Base-by-base conservation (phyloP, 345 rosid species). In the Isatis tinctoria region DNA sequence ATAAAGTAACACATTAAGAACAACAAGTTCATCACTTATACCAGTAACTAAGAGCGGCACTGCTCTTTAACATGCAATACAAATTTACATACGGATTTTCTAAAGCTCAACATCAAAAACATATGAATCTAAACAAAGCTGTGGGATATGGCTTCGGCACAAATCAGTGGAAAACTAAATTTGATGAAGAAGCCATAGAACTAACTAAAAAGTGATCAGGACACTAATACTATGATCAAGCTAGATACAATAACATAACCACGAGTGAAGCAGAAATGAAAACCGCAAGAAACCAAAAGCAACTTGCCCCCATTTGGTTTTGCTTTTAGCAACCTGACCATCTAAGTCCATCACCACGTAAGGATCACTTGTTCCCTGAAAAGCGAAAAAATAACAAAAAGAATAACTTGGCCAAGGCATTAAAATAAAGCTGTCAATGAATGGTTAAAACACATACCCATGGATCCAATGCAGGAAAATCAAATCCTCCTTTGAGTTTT, bases 351-450 rank as follows among this genome's bases (percentile, higher is more conserved):
- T 86, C 69, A 91, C 83, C 28, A 92, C 91, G 65, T 91, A 90
- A 1, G 97, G 97, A 83, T 95, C 89, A 87, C 97, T 95, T 26
- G 92, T 90, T 77, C 97, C 99, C 96, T 94, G 82, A 52, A 52
- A 76, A 39, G 17, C 39, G 12, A 63, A 22, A 12, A 26, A 22
- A 22, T 5, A 35, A 41, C 37, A 68, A 62, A 26, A 53, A 40
- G 10, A 58, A 48, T 0, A 39, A 51, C 53, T 47, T 52, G 36
- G 24, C 10, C 51, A 45, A 60, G 6, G 2, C 6, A 40, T 16
- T 8, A 5, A 33, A 9, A 13, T 13, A 8, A 54, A 1, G 33
- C 20, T 12, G 54, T 37, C 4, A 53, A 69, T 39, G 10, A 16
- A 6, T 53, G 12, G 0, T 69, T 41, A 36, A 47, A 35, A 75